Evolutionary conservation across 1,284 basidiomycete species (phyloP).

Genomic region (Ganoderma boninense): DNA sequence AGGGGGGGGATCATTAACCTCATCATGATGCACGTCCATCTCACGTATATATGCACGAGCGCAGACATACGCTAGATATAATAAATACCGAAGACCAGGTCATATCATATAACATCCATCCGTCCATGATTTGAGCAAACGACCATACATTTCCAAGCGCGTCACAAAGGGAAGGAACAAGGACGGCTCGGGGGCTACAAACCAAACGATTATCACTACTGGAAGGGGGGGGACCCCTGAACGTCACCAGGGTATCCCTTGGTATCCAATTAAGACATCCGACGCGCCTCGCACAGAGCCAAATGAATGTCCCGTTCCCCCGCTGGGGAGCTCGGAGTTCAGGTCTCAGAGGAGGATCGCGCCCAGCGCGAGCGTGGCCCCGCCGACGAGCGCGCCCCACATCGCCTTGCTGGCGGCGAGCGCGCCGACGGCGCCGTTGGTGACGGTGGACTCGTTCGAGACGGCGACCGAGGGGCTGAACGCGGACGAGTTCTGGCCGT

Average conservation of each 20-base stretch:
- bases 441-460: slow-evolving; percentile 60
- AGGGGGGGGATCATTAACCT: not conserved
- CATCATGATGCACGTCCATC: not conserved
- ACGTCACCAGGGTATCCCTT: not conserved
- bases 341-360: slow-evolving; percentile 28
- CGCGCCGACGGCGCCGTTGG: slow-evolving; percentile 27
- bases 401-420: slow-evolving; percentile 13
- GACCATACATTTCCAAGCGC: not conserved
- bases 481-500: slow-evolving; percentile 60
- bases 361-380: slow-evolving; percentile 28
- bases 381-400: slow-evolving; percentile 27
- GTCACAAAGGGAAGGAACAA: not conserved
- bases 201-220: not conserved
- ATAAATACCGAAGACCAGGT: not conserved
- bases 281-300: not conserved
- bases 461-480: slow-evolving; percentile 59
- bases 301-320: too few species aligned
- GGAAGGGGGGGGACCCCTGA: not conserved
- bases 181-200: not conserved
- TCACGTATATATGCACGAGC: not conserved
- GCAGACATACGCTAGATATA: not conserved
- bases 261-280: not conserved
- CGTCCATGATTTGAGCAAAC: not conserved
- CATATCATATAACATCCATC: slow-evolving; percentile 1
- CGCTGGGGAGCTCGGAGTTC: not conserved